Conservation (phyloP, 306 rosid genomes). For the Pyrus bretschneideri region DNA sequence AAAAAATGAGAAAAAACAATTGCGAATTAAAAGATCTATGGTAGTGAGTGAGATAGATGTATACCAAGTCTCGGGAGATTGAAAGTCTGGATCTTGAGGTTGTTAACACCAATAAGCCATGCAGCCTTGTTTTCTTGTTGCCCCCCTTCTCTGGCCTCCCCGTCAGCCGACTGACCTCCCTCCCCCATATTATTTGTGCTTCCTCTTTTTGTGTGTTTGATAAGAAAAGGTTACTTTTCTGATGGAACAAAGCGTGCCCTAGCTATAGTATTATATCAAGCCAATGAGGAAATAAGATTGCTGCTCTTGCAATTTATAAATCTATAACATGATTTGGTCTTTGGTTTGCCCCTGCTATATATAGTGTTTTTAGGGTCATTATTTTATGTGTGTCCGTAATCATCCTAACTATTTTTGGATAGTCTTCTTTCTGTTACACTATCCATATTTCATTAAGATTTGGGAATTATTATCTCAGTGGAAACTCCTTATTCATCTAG, state of each 20-base stretch:
- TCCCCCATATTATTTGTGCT: background rate
- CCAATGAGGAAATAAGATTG: background rate
- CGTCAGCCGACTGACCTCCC: background rate
- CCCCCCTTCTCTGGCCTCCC: background rate
- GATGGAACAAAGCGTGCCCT: background rate
- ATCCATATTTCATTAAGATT: no score
- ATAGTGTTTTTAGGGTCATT: background rate
- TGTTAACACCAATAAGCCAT: background rate
- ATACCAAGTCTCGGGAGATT: background rate
- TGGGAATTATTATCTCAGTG: background rate
- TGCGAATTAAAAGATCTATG: background rate
- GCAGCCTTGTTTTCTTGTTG: background rate
- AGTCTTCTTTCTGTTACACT: no score
- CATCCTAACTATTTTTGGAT: background rate
- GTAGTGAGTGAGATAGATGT: background rate
- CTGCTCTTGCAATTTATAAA: background rate
- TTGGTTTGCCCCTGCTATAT: background rate
- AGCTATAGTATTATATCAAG: background rate
- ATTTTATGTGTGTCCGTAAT: background rate
- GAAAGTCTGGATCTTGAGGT: background rate
- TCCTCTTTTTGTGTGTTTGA: background rate
- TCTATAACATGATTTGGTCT: background rate
- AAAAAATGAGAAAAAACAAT: background rate
- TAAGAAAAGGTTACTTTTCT: no score
- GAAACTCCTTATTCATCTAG: background rate